Evolutionary conservation across 257 asterid genomes (phyloP).

Genomic region (Przewalskia tangutica): DNA sequence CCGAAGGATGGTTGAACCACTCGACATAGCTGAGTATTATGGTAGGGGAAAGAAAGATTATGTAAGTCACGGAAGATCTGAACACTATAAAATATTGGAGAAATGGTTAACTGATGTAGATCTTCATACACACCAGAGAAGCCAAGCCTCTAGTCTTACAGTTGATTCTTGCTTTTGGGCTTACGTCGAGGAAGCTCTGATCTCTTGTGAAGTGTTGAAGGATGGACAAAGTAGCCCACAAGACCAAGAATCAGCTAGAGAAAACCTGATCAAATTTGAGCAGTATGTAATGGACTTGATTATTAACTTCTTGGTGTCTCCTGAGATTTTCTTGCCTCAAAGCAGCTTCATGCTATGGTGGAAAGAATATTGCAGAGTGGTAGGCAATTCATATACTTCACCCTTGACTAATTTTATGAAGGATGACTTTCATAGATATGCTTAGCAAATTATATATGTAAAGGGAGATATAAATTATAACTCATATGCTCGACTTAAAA

Average conservation of each 20-base stretch:
- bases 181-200: conserved; percentile 25
- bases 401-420: conserved; percentile 2
- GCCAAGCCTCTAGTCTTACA: conserved; percentile 15
- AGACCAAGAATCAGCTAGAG: background rate
- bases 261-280: conserved; percentile 14
- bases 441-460: background rate
- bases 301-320: conserved; percentile 11
- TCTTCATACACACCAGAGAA: background rate
- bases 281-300: conserved; percentile 19
- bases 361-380: conserved; percentile 9
- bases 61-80: conserved; percentile 5
- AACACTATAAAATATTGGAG: conserved; percentile 21
- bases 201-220: conserved; percentile 14
- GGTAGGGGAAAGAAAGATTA: conserved; percentile 16
- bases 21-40: conserved; percentile 26
- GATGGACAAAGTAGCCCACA: conserved; percentile 8
- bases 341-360: conserved; percentile 28
- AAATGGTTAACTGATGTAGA: conserved; percentile 11
- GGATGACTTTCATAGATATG: background rate
- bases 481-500: background rate
- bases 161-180: conserved; percentile 35
- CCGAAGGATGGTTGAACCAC: conserved; percentile 28
- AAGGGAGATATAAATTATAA: background rate
- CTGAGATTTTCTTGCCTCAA: conserved; percentile 11
- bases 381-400: background rate